These are phyloP conservation scores for Hanseniaspora valbyensis DNA, from an alignment of 805 yeast species.

Conservation along the genomic window DNA sequence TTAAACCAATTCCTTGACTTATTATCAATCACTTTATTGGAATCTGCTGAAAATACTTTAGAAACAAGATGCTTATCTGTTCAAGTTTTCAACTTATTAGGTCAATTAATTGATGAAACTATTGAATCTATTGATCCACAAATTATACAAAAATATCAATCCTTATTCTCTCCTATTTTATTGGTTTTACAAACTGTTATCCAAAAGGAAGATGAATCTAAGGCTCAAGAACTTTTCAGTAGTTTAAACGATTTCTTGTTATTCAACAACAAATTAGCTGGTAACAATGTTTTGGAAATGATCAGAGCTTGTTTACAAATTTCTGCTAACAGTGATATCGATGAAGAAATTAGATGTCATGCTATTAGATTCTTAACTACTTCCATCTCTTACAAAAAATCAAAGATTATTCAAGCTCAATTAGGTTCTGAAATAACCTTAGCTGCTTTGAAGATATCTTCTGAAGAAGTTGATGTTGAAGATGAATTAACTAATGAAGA, in stretches of 20 bases:
- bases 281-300: slow-evolving; percentile 59
- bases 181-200: slow-evolving; percentile 68
- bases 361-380: slow-evolving; percentile 77
- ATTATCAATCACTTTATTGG: slow-evolving; percentile 52
- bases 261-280: slow-evolving; percentile 66
- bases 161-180: slow-evolving; percentile 68
- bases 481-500: slow-evolving; percentile 67
- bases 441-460: slow-evolving; percentile 63
- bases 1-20: slow-evolving; percentile 59
- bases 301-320: slow-evolving; percentile 66
- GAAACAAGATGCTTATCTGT: slow-evolving; percentile 77
- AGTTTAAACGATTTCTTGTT: slow-evolving; percentile 70
- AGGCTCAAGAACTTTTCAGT: slow-evolving; percentile 66
- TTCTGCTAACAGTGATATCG: slow-evolving; percentile 52
- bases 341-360: slow-evolving; percentile 71
- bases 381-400: slow-evolving; percentile 66
- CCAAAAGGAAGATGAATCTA: slow-evolving; percentile 55
- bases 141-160: slow-evolving; percentile 41
- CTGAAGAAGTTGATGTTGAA: slow-evolving; percentile 72
- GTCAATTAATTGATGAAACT: slow-evolving; percentile 55
- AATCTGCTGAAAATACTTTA: slow-evolving; percentile 45
- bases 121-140: slow-evolving; percentile 38
- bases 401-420: slow-evolving; percentile 66
- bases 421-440: slow-evolving; percentile 71
- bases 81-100: slow-evolving; percentile 58